Evolutionary conservation across 306 rosid species (phyloP).

Genomic region (Cucurbita moschata): DNA sequence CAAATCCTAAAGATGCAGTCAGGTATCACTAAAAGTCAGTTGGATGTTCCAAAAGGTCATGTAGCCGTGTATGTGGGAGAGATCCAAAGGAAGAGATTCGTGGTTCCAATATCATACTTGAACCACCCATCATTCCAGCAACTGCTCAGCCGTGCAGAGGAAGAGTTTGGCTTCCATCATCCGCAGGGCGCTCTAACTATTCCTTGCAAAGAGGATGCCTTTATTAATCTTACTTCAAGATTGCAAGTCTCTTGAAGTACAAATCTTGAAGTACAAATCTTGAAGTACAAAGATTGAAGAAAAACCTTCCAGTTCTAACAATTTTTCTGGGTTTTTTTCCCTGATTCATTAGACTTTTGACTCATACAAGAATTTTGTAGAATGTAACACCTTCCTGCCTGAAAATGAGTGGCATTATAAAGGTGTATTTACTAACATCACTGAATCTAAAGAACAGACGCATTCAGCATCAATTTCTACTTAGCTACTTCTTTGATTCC

Average conservation of each 20-base stretch:
- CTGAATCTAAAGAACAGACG: not conserved
- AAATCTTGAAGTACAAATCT: too few relatives aligned
- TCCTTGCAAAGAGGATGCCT: conserved; percentile 27
- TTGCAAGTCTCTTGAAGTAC: not conserved
- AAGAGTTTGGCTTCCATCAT: conserved; percentile 31
- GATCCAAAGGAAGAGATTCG: not conserved
- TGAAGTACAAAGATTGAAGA: not conserved
- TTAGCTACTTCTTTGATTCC: not conserved
- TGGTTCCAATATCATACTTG: conserved; percentile 16
- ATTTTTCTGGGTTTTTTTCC: not conserved
- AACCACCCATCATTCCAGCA: conserved; percentile 10
- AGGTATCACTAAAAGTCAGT: not conserved
- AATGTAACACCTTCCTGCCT: not conserved
- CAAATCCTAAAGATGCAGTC: not conserved
- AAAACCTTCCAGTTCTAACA: not conserved
- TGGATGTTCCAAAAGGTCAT: conserved; percentile 1
- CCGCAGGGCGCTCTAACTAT: conserved; percentile 32
- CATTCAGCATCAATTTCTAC: not conserved
- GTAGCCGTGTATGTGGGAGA: not conserved
- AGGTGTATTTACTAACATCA: not conserved
- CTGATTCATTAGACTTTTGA: not conserved
- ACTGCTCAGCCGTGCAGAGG: conserved; percentile 13
- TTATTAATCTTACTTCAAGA: conserved; percentile 16
- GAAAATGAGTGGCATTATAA: not conserved
- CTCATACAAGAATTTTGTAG: not conserved